These are phyloP conservation scores for Hypoxylon sp. DNA, from an alignment of 2,329 filamentous ascomycete genomes.

Conservation along the genomic window DNA sequence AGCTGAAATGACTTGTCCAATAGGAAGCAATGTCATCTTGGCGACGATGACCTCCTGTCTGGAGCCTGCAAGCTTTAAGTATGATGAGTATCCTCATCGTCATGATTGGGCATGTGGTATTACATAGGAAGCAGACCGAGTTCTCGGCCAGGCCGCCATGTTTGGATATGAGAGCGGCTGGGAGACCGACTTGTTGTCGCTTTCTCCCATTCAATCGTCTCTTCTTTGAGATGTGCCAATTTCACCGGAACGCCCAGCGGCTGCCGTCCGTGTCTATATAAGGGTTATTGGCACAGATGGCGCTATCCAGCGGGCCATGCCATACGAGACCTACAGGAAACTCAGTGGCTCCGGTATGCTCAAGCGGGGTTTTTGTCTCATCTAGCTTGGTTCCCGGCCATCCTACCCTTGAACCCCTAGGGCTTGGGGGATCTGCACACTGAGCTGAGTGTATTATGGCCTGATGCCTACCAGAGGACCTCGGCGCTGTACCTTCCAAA, in stretches of 20 bases:
- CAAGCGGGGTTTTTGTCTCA: neutral
- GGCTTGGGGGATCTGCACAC: neutral
- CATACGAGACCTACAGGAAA: neutral
- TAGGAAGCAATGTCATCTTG: neutral
- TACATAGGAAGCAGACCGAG: neutral
- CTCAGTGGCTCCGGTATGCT: neutral
- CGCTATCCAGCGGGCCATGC: neutral
- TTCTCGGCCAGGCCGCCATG: conserved; percentile 2
- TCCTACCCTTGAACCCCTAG: neutral
- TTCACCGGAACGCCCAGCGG: neutral
- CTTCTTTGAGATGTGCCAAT: neutral
- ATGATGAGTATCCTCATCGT: neutral
- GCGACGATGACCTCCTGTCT: neutral
- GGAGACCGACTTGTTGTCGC: neutral
- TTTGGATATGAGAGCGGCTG: conserved; percentile 1
- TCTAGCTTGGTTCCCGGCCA: neutral
- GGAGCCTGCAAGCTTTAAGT: neutral
- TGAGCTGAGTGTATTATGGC: neutral
- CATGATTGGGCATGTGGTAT: conserved; percentile 1
- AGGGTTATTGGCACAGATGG: neutral
- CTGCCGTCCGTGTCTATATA: neutral
- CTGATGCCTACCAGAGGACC: neutral
- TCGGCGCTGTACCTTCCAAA: neutral
- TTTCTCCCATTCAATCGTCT: neutral
- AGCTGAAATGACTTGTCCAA: conserved; percentile 28